These are phyloP conservation scores for Malus hybrid DNA, from an alignment of 331 rosid genomes.

Conservation along the genomic window DNA sequence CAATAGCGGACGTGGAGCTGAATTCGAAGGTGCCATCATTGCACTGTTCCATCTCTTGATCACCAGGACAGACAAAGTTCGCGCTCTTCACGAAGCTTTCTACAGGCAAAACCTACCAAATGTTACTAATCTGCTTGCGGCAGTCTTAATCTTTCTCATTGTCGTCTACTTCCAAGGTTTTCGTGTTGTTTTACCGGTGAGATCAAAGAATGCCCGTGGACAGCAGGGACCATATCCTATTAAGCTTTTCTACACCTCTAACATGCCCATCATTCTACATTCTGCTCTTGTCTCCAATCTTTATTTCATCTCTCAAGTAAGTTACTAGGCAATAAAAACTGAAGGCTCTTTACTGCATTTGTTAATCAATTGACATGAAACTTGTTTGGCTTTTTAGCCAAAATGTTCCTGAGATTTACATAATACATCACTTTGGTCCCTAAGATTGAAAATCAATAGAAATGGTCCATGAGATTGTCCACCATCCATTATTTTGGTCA, in stretches of 20 bases:
- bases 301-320: slow-evolving; percentile 48
- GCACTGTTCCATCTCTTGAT: slow-evolving; percentile 38
- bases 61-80: slow-evolving; percentile 36
- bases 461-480: too few species aligned
- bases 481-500: too few species aligned
- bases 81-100: slow-evolving; percentile 45
- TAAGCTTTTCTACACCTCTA: slow-evolving; percentile 50
- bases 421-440: too few species aligned
- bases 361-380: too few species aligned
- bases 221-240: slow-evolving; percentile 46
- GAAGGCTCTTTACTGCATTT: neutral
- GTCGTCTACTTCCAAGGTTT: slow-evolving; percentile 54
- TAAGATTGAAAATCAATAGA: too few species aligned
- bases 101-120: slow-evolving; percentile 44
- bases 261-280: slow-evolving; percentile 58
- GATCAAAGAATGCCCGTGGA: slow-evolving; percentile 42
- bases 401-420: too few species aligned
- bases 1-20: slow-evolving; percentile 44
- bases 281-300: slow-evolving; percentile 49
- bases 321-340: neutral
- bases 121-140: slow-evolving; percentile 38
- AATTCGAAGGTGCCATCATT: slow-evolving; percentile 47
- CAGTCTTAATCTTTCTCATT: slow-evolving; percentile 36
- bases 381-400: neutral
- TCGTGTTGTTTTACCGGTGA: slow-evolving; percentile 42